Conservation (phyloP, 73 alveolate species). For the Effrenium voratum region DNA sequence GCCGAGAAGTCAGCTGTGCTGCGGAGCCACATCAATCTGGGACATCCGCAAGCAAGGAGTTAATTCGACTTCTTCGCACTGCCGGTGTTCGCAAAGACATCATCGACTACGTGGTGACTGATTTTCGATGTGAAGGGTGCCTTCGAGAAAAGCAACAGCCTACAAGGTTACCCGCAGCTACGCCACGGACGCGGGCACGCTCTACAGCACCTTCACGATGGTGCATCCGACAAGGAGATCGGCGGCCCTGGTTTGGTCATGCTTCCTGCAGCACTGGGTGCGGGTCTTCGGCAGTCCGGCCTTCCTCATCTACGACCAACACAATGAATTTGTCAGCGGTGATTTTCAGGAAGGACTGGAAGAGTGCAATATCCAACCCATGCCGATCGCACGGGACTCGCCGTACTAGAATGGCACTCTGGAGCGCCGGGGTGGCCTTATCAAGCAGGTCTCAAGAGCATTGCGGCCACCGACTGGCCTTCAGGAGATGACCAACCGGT, state of each 20-base stretch:
- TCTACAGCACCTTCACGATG: background rate
- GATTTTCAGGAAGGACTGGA: background rate
- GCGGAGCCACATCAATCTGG: background rate
- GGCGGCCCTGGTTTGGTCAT: background rate
- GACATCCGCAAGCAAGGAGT: background rate
- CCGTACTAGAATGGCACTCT: background rate
- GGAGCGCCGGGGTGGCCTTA: too few species aligned
- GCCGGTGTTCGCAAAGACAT: too few species aligned
- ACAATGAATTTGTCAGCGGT: too few species aligned
- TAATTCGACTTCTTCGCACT: too few species aligned
- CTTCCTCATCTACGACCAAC: background rate
- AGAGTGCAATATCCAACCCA: background rate
- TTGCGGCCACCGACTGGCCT: background rate
- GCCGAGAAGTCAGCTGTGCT: background rate
- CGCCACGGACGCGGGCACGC: background rate
- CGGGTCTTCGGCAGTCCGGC: background rate
- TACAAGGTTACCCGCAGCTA: background rate
- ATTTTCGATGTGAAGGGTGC: background rate
- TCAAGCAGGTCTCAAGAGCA: background rate
- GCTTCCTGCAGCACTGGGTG: background rate
- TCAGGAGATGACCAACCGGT: background rate
- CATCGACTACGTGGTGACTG: background rate
- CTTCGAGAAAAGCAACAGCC: background rate
- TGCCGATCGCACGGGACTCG: background rate
- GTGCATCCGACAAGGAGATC: background rate